These are phyloP conservation scores for Quercus parvula DNA, from an alignment of 306 rosid genomes.

Conservation along the genomic window DNA sequence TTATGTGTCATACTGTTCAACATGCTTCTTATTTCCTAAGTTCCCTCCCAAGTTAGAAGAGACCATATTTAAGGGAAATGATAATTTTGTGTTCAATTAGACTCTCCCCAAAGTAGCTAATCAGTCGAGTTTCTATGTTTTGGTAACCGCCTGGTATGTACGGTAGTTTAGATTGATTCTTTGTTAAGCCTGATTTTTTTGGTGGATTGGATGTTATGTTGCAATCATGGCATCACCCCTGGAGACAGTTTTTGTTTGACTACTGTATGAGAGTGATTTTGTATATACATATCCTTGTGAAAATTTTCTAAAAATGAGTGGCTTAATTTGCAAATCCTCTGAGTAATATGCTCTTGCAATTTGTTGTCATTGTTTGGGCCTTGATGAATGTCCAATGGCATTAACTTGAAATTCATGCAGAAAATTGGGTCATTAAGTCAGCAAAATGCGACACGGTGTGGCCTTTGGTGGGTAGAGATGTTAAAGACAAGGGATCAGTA, in stretches of 20 bases:
- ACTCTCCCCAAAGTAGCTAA: neutral
- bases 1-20: neutral
- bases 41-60: neutral
- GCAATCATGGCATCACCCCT: neutral
- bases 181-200: neutral
- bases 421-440: conserved; percentile 77
- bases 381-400: neutral
- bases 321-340: neutral
- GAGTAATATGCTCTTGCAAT: neutral
- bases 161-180: neutral
- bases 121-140: neutral
- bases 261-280: neutral
- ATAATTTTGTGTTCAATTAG: neutral
- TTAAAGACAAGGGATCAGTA: conserved; percentile 77
- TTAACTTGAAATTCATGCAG: conserved; percentile 50
- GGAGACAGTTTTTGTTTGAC: neutral
- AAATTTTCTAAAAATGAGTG: neutral
- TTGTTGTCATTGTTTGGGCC: neutral
- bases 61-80: neutral
- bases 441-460: conserved; percentile 88
- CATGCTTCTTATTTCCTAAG: neutral
- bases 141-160: neutral
- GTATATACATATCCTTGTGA: neutral
- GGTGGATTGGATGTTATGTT: neutral
- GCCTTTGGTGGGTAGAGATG: conserved; percentile 96